These are phyloP conservation scores for Camillea tinctor DNA, from an alignment of 2,329 filamentous ascomycete genomes.

Conservation along the genomic window DNA sequence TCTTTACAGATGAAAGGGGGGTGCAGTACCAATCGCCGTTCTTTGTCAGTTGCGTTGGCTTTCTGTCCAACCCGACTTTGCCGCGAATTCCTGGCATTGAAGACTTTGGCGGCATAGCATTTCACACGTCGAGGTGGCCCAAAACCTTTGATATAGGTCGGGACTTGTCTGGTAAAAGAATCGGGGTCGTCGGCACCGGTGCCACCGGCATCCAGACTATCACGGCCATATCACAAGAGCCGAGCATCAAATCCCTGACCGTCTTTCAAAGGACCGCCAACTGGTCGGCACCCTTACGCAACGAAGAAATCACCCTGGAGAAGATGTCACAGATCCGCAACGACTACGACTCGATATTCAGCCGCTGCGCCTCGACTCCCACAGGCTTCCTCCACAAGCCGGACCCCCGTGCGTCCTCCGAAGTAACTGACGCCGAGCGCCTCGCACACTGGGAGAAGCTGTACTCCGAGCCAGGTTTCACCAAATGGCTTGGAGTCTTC, in stretches of 20 bases:
- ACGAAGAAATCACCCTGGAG: background rate
- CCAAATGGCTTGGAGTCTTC: constrained; percentile 8
- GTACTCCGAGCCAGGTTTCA: constrained; percentile 7
- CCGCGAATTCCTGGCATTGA: constrained; percentile 30
- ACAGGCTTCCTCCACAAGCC: constrained; percentile 3
- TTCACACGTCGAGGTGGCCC: constrained; percentile 21
- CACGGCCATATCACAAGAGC: constrained; percentile 23
- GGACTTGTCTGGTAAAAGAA: constrained; percentile 23
- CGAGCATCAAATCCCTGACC: constrained; percentile 13
- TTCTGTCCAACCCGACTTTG: constrained; percentile 46
- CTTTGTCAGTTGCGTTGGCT: constrained; percentile 46
- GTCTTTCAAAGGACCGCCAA: constrained; percentile 32
- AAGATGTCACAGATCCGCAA: background rate
- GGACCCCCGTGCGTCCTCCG: constrained; percentile 7
- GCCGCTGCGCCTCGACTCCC: constrained; percentile 14
- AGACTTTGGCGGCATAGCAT: constrained; percentile 14
- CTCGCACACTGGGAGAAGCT: constrained; percentile 9
- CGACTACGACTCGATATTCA: background rate
- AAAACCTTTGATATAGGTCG: constrained; percentile 5
- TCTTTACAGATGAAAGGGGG: constrained; percentile 41
- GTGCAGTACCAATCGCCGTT: constrained; percentile 38
- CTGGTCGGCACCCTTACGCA: constrained; percentile 22
- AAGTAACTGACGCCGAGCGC: constrained; percentile 12
- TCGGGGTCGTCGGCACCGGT: constrained; percentile 34
- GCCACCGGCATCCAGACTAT: constrained; percentile 35